Evolutionary conservation across 2,329 filamentous ascomycete genomes (phyloP).

Genomic region (Sporothrix euskadiensis): DNA sequence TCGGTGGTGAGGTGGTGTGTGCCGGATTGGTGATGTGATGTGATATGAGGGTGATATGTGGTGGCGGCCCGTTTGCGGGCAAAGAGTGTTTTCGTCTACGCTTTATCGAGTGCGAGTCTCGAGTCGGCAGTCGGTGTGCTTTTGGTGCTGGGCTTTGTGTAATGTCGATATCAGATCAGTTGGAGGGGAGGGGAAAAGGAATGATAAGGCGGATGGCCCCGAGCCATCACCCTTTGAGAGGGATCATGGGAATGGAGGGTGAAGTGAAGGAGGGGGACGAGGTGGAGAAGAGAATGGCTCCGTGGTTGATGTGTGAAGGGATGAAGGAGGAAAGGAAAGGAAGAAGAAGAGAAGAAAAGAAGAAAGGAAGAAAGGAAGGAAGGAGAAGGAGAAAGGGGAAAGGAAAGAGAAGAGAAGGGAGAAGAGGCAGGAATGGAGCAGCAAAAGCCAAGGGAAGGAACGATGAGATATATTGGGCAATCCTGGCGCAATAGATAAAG

Average conservation of each 20-base stretch:
- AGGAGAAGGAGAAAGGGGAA: neutral
- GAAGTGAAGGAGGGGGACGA: neutral
- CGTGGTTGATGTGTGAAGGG: neutral
- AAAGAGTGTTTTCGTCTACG: neutral
- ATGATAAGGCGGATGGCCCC: constrained; percentile 25
- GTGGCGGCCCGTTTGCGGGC: neutral
- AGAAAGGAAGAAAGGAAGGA: neutral
- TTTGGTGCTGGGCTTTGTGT: neutral
- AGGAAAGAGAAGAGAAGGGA: neutral
- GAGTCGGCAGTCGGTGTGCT: neutral
- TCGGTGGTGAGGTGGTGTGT: neutral
- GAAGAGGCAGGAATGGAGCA: constrained; percentile 1
- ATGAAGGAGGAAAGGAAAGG: neutral
- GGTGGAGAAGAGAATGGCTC: constrained; percentile 9
- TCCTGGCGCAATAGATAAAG: neutral
- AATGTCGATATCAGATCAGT: neutral
- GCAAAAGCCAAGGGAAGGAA: constrained; percentile 3
- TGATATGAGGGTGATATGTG: neutral
- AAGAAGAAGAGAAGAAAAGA: neutral
- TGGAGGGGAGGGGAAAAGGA: neutral
- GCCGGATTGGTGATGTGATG: neutral
- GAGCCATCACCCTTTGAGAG: constrained; percentile 26
- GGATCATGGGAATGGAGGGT: constrained; percentile 11
- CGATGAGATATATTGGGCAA: constrained; percentile 22
- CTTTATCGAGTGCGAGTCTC: constrained; percentile 1